Evolutionary conservation across 164 flowering plant species (phyloP).

Genomic region (Dillenia suffruticosa): DNA sequence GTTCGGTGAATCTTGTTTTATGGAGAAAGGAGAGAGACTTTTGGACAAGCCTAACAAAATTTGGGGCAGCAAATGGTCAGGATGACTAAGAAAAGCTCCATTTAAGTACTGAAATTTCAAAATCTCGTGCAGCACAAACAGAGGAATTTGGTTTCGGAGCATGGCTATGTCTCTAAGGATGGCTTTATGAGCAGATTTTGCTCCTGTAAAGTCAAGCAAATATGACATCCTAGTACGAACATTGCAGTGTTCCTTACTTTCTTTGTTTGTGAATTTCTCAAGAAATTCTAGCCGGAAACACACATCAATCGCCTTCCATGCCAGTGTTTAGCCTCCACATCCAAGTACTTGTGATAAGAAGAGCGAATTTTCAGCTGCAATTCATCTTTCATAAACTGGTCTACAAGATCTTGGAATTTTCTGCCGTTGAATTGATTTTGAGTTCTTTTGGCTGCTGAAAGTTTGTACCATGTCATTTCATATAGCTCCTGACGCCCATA

Average conservation of each 20-base stretch:
- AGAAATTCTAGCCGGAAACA: constrained; percentile 18
- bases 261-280: not conserved
- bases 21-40: constrained; percentile 13
- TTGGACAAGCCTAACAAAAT: constrained; percentile 3
- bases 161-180: constrained; percentile 15
- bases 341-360: constrained; percentile 14
- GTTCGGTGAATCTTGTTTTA: not conserved
- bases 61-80: not conserved
- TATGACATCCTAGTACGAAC: too few relatives aligned
- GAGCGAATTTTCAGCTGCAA: constrained; percentile 6
- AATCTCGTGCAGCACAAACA: constrained; percentile 13
- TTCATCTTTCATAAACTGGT: constrained; percentile 7
- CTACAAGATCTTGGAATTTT: constrained; percentile 10
- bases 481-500: constrained; percentile 6
- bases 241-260: not conserved
- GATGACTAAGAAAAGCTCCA: not conserved
- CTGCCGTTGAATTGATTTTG: constrained; percentile 6
- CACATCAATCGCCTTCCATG: constrained; percentile 23
- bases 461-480: constrained; percentile 21
- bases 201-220: constrained; percentile 1
- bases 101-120: constrained; percentile 4
- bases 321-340: constrained; percentile 6
- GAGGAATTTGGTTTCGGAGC: constrained; percentile 22
- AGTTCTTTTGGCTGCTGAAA: constrained; percentile 8
- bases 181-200: constrained; percentile 4